Evolutionary conservation across 208 protist species (phyloP).

Genomic region (Leishmania tarentolae): DNA sequence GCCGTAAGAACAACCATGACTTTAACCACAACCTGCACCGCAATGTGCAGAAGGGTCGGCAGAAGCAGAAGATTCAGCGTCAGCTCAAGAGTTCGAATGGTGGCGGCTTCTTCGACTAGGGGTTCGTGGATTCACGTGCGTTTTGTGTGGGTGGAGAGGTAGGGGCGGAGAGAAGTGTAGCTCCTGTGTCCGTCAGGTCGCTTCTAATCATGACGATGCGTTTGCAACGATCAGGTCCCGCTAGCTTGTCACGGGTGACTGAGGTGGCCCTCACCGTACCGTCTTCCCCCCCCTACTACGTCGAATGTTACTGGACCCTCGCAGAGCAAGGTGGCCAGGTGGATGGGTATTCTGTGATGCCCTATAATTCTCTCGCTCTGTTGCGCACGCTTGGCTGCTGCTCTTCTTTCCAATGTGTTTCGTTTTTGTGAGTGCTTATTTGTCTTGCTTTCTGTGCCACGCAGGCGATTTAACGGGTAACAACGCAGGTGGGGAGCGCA

Average conservation of each 20-base stretch:
- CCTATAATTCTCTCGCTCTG: not conserved
- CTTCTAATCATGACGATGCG: not conserved
- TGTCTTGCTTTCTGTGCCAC: not conserved
- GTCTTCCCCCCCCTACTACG: not conserved
- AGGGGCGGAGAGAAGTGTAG: not conserved
- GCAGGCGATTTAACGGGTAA: not conserved
- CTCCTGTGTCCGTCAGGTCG: not conserved
- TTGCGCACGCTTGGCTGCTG: not conserved
- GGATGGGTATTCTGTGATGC: not conserved
- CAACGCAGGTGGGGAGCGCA: too few species aligned
- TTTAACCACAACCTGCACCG: constrained; percentile 82
- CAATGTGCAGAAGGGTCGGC: constrained; percentile 85
- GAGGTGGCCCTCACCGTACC: not conserved
- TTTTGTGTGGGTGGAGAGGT: not conserved
- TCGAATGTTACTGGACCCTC: not conserved
- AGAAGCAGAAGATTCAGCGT: constrained; percentile 78
- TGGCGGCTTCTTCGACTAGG: constrained; percentile 59
- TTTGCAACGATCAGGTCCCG: not conserved
- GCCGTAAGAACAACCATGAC: constrained; percentile 62
- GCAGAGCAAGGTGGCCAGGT: not conserved
- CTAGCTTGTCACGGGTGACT: not conserved
- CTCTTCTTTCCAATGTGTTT: not conserved
- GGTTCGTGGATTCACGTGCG: not conserved
- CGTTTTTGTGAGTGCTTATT: not conserved
- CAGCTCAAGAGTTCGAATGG: constrained; percentile 67